These are phyloP conservation scores for Epithele typhae DNA, from an alignment of 768 basidiomycete genomes.

Conservation along the genomic window DNA sequence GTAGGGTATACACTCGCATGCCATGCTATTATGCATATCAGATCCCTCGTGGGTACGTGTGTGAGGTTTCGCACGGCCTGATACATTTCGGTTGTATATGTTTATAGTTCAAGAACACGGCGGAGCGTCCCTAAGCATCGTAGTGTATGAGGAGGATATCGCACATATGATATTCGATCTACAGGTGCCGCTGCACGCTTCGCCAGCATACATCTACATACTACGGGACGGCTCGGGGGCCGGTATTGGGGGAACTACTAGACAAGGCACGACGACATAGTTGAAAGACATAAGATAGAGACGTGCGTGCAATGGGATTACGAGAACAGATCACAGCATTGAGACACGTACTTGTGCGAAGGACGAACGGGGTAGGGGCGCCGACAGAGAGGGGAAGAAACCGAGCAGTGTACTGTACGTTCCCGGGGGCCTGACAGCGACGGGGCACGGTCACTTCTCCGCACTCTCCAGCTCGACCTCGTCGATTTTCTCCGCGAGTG, in stretches of 20 bases:
- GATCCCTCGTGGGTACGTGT: too few relatives aligned
- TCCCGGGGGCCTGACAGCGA: not conserved
- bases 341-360: constrained; percentile 4
- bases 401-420: too few relatives aligned
- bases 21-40: too few relatives aligned
- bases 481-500: constrained; percentile 29
- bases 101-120: too few relatives aligned
- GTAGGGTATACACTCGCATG: constrained; percentile 7
- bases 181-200: too few relatives aligned
- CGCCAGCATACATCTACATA: not conserved
- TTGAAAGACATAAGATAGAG: constrained; percentile 19
- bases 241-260: constrained; percentile 3
- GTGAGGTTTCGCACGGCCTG: too few relatives aligned
- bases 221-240: not conserved
- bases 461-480: constrained; percentile 27
- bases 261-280: constrained; percentile 12
- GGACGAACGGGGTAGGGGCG: not conserved
- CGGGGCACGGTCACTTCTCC: constrained; percentile 7
- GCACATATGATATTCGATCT: too few relatives aligned
- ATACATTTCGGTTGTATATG: too few relatives aligned
- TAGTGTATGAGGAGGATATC: too few relatives aligned
- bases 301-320: constrained; percentile 9
- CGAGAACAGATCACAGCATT: constrained; percentile 16
- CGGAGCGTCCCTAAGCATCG: too few relatives aligned
- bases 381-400: too few relatives aligned